These are phyloP conservation scores for Arthrinium phaeospermum DNA, from an alignment of 2,329 filamentous ascomycete species.

Conservation along the genomic window DNA sequence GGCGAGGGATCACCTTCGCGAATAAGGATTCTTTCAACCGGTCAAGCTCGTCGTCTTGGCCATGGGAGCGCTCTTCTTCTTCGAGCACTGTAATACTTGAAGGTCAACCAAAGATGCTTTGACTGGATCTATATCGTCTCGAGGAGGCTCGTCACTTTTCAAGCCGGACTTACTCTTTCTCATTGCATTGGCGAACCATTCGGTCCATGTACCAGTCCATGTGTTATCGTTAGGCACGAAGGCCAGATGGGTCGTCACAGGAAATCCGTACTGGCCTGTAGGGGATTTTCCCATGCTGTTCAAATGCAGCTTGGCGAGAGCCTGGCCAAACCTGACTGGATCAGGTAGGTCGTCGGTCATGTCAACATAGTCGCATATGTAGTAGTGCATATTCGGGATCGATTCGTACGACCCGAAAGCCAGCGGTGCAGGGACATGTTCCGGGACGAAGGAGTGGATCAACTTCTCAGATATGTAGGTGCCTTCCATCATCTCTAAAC, in stretches of 20 bases:
- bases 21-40: neutral
- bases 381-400: neutral
- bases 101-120: no score
- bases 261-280: neutral
- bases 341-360: neutral
- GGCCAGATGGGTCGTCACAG: neutral
- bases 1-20: neutral
- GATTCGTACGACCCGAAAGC: neutral
- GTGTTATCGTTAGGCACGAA: neutral
- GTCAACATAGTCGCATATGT: neutral
- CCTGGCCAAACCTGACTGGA: neutral
- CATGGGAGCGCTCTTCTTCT: slow-evolving; percentile 21
- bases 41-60: slow-evolving; percentile 13
- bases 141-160: neutral
- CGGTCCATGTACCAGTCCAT: neutral
- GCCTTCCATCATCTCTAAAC: neutral
- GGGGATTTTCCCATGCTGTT: neutral
- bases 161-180: neutral
- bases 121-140: no score
- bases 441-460: neutral
- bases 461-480: neutral
- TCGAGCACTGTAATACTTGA: neutral
- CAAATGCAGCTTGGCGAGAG: neutral
- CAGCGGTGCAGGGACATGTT: neutral
- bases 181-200: no score